A percentile compares a stretch with the other conserved stretches of the same genome.
These are phyloP conservation scores for Veloboletus limbatus DNA, from an alignment of 1,284 basidiomycete genomes.

Conservation along the genomic window DNA sequence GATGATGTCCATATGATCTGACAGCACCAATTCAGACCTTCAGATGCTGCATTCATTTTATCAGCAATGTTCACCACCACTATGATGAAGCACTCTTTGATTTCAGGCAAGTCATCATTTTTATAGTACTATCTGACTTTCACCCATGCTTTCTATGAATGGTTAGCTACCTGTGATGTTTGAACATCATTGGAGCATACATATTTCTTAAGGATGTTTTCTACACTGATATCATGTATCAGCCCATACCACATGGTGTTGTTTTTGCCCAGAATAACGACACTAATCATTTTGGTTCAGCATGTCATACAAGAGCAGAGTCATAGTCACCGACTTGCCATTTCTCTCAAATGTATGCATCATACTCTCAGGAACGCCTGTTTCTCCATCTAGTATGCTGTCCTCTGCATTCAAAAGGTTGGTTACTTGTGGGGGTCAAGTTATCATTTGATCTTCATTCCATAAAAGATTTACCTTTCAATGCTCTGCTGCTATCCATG, in stretches of 20 bases:
- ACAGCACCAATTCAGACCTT: neutral
- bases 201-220: neutral
- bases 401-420: neutral
- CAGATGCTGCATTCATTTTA: neutral
- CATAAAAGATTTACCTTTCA: neutral
- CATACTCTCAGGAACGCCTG: neutral
- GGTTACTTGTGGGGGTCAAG: too few species aligned
- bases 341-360: neutral
- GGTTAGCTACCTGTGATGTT: neutral
- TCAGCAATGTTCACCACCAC: neutral
- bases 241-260: neutral
- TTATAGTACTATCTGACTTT: neutral
- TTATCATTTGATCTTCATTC: too few species aligned
- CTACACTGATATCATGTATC: neutral
- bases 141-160: neutral
- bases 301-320: neutral
- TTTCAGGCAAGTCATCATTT: neutral
- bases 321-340: neutral
- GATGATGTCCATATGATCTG: slow-evolving; percentile 4
- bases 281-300: neutral
- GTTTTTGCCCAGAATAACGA: neutral
- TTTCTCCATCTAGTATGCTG: neutral
- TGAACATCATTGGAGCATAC: neutral
- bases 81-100: neutral
- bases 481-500: too few species aligned